Evolutionary conservation across 331 rosid species (phyloP), one percentile per base, ranked within the genome.

Genomic region (Pyrus hybrid): DNA sequence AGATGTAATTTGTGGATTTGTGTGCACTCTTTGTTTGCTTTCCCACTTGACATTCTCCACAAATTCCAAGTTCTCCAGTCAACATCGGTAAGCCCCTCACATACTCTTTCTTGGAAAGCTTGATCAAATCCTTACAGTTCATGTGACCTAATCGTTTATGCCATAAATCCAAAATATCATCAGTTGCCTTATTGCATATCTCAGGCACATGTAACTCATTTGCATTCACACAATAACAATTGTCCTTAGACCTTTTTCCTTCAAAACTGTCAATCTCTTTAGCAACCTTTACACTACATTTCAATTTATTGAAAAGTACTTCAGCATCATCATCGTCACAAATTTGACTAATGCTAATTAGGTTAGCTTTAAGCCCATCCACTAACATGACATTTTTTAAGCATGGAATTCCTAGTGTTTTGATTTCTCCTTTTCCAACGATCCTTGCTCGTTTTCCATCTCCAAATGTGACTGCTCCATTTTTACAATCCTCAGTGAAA

Each of bases 1-100:
- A 6, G 1, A 22, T 11, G 1, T 2, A 1, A 3, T 14, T 14
- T 0, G 4, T n/a, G 0, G 5, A 2, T 20, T 28, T 63, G 4
- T 30, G 32, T 0, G 8, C 1, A 1, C 8, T 5, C 14, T 13
- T 57, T 2, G 18, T 5, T 2, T 3, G n/a, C n/a, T n/a, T n/a
- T n/a, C n/a, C n/a, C n/a, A n/a, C n/a, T n/a, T n/a, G n/a, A n/a
- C n/a, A n/a, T n/a, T n/a, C n/a, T n/a, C n/a, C n/a, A n/a, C n/a
- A n/a, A n/a, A n/a, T n/a, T n/a, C n/a, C n/a, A n/a, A n/a, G n/a
- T n/a, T n/a, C n/a, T n/a, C n/a, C n/a, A n/a, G n/a, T n/a, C n/a
- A n/a, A n/a, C n/a, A n/a, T n/a, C n/a, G n/a, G n/a, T n/a, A n/a
- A n/a, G n/a, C n/a, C n/a, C n/a, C n/a, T n/a, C n/a, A n/a, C n/a